These are phyloP conservation scores for Dysphania ambrosioides DNA, from an alignment of 148 eudicot genomes.

Conservation along the genomic window DNA sequence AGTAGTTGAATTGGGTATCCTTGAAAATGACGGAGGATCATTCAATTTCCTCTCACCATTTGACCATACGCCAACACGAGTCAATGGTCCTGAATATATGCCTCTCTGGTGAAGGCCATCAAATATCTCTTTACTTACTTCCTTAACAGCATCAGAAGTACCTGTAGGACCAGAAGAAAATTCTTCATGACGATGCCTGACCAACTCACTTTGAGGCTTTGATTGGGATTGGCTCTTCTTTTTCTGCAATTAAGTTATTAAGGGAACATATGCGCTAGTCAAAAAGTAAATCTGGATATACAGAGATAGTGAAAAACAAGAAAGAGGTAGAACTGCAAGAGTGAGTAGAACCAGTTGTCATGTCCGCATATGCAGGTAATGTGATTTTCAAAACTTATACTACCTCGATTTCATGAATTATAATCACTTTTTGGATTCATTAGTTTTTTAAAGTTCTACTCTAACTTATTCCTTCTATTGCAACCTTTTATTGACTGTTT, in stretches of 20 bases:
- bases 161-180: slow-evolving; percentile 38
- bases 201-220: slow-evolving; percentile 42
- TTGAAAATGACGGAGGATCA: slow-evolving; percentile 34
- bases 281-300: background rate
- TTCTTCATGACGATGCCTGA: slow-evolving; percentile 39
- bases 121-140: slow-evolving; percentile 39
- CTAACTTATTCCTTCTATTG: no score
- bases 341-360: background rate
- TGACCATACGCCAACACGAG: slow-evolving; percentile 42
- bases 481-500: no score
- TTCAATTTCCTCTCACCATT: slow-evolving; percentile 40
- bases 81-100: slow-evolving; percentile 71
- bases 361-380: background rate
- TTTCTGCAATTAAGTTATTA: slow-evolving; percentile 36
- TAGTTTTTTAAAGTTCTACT: no score
- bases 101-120: slow-evolving; percentile 45
- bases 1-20: slow-evolving; percentile 32
- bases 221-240: slow-evolving; percentile 34
- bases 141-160: slow-evolving; percentile 33
- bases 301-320: background rate
- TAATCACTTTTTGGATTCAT: no score
- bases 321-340: background rate
- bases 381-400: background rate
- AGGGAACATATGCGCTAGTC: background rate
- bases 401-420: no score